Conservation (phyloP, 352 stramenopile species). For the Blastocystis sp. region DNA sequence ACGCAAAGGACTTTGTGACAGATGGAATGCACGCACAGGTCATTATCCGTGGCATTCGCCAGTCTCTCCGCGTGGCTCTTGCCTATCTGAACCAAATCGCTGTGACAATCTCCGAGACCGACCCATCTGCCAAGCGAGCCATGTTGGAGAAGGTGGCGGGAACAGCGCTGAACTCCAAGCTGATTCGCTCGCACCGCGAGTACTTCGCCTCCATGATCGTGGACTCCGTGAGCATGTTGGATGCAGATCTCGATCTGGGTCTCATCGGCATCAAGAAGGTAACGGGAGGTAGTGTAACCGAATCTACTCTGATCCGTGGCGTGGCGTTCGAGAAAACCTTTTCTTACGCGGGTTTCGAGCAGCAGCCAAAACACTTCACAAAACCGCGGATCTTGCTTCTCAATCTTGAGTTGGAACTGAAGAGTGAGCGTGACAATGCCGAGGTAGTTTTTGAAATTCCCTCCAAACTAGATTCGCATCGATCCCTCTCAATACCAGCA, state of each 20-base stretch:
- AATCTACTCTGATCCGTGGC: slow-evolving; percentile 92
- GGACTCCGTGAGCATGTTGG: slow-evolving; percentile 84
- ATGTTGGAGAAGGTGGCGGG: slow-evolving; percentile 84
- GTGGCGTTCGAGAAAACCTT: slow-evolving; percentile 99
- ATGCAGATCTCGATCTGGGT: slow-evolving; percentile 72
- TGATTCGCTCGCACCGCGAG: slow-evolving; percentile 90
- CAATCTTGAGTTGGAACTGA: slow-evolving; percentile 97
- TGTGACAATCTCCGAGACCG: slow-evolving; percentile 75
- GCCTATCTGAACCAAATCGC: slow-evolving; percentile 78
- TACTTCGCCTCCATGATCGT: slow-evolving; percentile 98
- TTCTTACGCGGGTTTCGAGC: slow-evolving; percentile 97
- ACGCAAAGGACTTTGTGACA: slow-evolving; percentile 94
- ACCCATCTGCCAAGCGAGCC: slow-evolving; percentile 68
- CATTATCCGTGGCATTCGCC: slow-evolving; percentile 79
- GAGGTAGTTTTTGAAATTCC: slow-evolving; percentile 72
- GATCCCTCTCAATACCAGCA: slow-evolving; percentile 95
- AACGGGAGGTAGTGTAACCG: slow-evolving; percentile 87
- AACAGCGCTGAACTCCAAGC: slow-evolving; percentile 96
- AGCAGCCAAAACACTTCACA: slow-evolving; percentile 94
- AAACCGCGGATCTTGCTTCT: slow-evolving; percentile 92
- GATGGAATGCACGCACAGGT: slow-evolving; percentile 90
- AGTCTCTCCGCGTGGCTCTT: slow-evolving; percentile 76
- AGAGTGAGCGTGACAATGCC: slow-evolving; percentile 97
- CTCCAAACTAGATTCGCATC: slow-evolving; percentile 72
- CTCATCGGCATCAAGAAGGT: slow-evolving; percentile 97